Base-by-base conservation (phyloP, 306 rosid species). In the Hippophae tibetana region DNA sequence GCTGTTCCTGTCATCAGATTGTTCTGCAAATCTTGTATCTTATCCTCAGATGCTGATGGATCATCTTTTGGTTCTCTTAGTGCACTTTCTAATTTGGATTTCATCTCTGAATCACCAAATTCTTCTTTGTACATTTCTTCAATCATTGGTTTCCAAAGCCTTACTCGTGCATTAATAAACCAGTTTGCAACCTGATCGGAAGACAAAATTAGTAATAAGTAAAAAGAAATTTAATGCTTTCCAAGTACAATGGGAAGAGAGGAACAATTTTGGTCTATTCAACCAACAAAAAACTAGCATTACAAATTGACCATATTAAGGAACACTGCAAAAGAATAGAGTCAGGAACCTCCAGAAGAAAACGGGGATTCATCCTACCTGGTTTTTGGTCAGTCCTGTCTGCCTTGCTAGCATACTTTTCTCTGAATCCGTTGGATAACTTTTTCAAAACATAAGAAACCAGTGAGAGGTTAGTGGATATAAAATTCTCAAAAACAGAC, bases 101-200 rank as follows among this genome's bases (percentile, higher is more conserved):
- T 83, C 71, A 74, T 72, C 63, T 83, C 90, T 1, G 88, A 70
- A 52, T 85, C 95, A 56, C 86, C 88, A 47, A 92, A 85, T 56
- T 92, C 96, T 75, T 92, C 96, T 78, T 92, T 92, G 83, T 92
- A 83, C 79, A 92, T 92, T 70, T 92, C 98, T 72, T 92, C 98
- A 52, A 92, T 89, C 98, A 92, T 92, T 40, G 98, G 98, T 77
- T 92, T 92, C 98, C 98, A 92, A 47, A 92, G 98, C 11, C 96
- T 89, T 51, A 92, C 96, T 69, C 98, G 75, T 0, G 96, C 98
- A 60, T 92, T 92, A 43, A 92, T 92, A 69, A 92, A 92, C 98
- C 98, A 92, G 71, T 92, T 92, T 43, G 98, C 96, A 45, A 92
- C 98, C 96, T 92, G 71, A 25, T 27, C 8, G 5, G 26, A 10